Conservation (phyloP, 2,329 filamentous ascomycete species). For the Pezicula rhizophila region DNA sequence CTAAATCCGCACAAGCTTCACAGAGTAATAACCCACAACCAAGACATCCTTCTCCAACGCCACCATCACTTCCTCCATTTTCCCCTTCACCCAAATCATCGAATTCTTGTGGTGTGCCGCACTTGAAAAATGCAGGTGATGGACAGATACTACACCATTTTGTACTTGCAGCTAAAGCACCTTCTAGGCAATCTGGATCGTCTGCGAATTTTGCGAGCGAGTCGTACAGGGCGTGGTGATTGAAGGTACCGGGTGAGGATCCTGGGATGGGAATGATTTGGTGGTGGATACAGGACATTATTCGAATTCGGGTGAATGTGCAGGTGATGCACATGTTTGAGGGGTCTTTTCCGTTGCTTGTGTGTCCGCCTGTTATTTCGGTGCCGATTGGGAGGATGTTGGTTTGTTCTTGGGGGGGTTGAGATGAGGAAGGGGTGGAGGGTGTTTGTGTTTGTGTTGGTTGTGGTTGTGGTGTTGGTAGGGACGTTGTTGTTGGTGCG, state of each 20-base stretch:
- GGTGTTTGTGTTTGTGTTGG: background rate
- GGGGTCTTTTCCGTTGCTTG: constrained; percentile 5
- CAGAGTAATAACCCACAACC: constrained; percentile 22
- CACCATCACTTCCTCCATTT: no score
- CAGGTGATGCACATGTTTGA: constrained; percentile 22
- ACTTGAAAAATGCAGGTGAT: constrained; percentile 10
- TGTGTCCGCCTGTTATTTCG: constrained; percentile 17
- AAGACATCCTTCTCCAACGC: background rate
- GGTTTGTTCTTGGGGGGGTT: no score
- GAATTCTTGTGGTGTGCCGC: constrained; percentile 3
- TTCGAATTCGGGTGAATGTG: constrained; percentile 13
- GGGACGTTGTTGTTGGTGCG: background rate
- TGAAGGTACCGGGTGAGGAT: constrained; percentile 7
- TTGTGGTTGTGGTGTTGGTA: background rate
- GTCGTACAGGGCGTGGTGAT: constrained; percentile 3
- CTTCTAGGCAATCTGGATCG: constrained; percentile 1
- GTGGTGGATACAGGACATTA: constrained; percentile 17
- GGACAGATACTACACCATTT: constrained; percentile 23
- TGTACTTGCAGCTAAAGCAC: constrained; percentile 7
- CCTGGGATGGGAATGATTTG: constrained; percentile 4
- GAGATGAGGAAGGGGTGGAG: no score
- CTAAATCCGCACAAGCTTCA: constrained; percentile 7
- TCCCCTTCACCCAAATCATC: background rate
- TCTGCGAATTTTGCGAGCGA: constrained; percentile 4
- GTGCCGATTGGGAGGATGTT: constrained; percentile 8